These are phyloP conservation scores for Venturia nashicola DNA, from an alignment of 2,329 filamentous ascomycete species.

Conservation along the genomic window DNA sequence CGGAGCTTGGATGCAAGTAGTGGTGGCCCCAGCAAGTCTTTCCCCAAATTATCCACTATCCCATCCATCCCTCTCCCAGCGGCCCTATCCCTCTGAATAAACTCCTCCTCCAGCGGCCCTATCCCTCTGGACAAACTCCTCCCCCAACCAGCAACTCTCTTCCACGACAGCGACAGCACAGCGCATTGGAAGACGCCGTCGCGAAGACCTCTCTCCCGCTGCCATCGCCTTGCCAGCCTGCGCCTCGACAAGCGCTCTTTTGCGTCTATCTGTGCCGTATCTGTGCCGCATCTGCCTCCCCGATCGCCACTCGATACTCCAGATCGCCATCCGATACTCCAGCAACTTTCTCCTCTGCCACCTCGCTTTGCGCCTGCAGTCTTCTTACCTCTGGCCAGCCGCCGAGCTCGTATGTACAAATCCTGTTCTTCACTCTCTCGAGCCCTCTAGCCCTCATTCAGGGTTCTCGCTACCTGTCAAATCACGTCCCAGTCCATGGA, in stretches of 20 bases:
- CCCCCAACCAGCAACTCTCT: background rate
- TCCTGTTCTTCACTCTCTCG: background rate
- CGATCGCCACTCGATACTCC: too few relatives aligned
- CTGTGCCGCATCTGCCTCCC: background rate
- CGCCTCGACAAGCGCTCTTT: background rate
- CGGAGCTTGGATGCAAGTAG: background rate
- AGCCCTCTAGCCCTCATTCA: background rate
- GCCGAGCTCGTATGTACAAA: background rate
- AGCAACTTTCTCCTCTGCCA: background rate
- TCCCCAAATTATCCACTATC: background rate
- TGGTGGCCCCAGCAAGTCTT: too few relatives aligned
- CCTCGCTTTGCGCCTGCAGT: background rate
- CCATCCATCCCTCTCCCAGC: background rate
- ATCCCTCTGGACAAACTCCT: background rate
- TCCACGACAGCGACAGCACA: background rate
- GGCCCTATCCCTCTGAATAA: background rate
- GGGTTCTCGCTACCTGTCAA: background rate
- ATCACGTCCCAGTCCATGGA: background rate
- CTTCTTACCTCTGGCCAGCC: background rate
- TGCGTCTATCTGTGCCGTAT: background rate
- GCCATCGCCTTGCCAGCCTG: too few relatives aligned
- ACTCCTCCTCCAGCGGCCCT: background rate
- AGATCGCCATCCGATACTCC: background rate
- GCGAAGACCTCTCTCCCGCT: background rate
- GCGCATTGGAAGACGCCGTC: background rate